Evolutionary conservation across 768 basidiomycete genomes (phyloP).

Genomic region (Galerina sulciceps): DNA sequence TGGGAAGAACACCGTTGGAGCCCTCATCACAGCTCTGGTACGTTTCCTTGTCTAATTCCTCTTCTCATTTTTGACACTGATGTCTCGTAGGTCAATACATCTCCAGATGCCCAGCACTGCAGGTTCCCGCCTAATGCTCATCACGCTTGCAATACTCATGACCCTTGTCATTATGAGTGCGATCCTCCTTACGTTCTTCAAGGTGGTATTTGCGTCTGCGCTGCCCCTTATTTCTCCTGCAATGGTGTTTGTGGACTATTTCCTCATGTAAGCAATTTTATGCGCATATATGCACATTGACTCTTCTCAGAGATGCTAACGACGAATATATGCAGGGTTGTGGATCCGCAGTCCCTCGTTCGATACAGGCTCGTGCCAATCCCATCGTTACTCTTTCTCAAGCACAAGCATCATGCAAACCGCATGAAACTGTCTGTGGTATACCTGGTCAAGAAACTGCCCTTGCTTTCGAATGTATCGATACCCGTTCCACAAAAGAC

Average conservation of each 20-base stretch:
- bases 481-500: conserved; percentile 35
- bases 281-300: conserved; percentile 18
- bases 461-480: conserved; percentile 42
- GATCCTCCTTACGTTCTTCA: conserved; percentile 27
- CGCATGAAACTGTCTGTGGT: conserved; percentile 40
- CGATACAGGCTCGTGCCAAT: conserved; percentile 14
- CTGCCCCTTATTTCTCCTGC: conserved; percentile 36
- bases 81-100: conserved; percentile 30
- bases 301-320: not conserved
- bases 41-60: not conserved
- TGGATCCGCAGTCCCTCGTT: conserved; percentile 37
- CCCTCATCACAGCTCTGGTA: conserved; percentile 30
- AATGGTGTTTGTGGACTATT: conserved; percentile 44
- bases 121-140: conserved; percentile 34
- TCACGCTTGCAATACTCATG: conserved; percentile 30
- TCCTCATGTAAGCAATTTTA: conserved; percentile 30
- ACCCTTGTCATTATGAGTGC: conserved; percentile 42
- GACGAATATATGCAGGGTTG: conserved; percentile 36
- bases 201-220: conserved; percentile 40
- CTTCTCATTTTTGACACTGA: not conserved
- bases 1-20: conserved; percentile 24
- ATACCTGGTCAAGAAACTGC: conserved; percentile 32
- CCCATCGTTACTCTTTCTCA: conserved; percentile 31
- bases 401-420: conserved; percentile 32
- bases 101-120: conserved; percentile 34